Percentiles rank a stretch among this genome's conserved stretches.
Evolutionary conservation across 495 filamentous ascomycete species (phyloP).

Genomic region (Lepraria neglecta): DNA sequence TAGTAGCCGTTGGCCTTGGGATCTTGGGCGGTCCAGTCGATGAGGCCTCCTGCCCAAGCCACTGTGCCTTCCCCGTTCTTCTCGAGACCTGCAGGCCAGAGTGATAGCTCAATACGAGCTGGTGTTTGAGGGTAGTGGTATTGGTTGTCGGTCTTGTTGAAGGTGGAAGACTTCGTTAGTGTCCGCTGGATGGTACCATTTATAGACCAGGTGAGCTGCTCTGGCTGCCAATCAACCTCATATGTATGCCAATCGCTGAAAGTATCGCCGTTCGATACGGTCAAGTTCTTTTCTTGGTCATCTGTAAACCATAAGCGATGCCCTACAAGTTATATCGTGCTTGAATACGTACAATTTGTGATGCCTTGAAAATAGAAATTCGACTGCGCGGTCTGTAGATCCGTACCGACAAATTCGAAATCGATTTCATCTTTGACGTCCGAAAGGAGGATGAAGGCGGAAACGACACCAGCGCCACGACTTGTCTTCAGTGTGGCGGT

Average conservation of each 20-base stretch:
- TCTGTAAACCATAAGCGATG: conserved; percentile 47
- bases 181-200: conserved; percentile 72
- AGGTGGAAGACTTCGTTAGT: conserved; percentile 68
- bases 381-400: conserved; percentile 72
- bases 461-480: conserved; percentile 79
- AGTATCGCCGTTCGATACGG: conserved; percentile 56
- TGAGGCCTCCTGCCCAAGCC: conserved; percentile 82
- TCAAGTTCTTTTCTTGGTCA: conserved; percentile 62
- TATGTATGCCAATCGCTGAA: conserved; percentile 81
- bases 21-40: conserved; percentile 78
- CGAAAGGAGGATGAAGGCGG: conserved; percentile 88
- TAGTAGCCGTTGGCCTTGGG: conserved; percentile 84
- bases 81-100: conserved; percentile 86
- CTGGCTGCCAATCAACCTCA: conserved; percentile 87
- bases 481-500: conserved; percentile 80
- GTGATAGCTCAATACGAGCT: conserved; percentile 84
- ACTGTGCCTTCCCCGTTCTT: conserved; percentile 80
- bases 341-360: conserved; percentile 65
- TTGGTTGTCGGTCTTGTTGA: conserved; percentile 72
- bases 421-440: conserved; percentile 98
- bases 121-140: conserved; percentile 92
- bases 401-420: conserved; percentile 84
- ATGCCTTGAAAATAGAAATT: conserved; percentile 98
- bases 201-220: conserved; percentile 74
- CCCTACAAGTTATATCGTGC: neutral